These are phyloP conservation scores for Aureobasidium sp. DNA, from an alignment of 2,329 filamentous ascomycete genomes.

Conservation along the genomic window DNA sequence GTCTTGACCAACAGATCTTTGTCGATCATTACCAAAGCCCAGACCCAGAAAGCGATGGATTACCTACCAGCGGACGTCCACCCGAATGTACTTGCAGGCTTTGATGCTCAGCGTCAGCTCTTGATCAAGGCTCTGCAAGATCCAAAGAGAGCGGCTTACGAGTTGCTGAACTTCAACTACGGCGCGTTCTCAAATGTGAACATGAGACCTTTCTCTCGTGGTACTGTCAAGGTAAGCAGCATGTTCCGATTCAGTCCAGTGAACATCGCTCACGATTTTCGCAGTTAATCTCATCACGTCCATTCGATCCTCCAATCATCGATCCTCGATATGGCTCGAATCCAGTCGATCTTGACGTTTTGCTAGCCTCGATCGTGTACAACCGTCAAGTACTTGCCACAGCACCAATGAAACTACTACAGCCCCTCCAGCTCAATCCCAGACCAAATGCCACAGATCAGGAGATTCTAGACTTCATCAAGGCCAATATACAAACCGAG, in stretches of 20 bases:
- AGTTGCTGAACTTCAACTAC: constrained; percentile 24
- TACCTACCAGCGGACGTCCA: constrained; percentile 16
- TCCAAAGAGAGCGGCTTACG: constrained; percentile 19
- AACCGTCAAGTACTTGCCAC: constrained; percentile 22
- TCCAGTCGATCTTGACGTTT: constrained; percentile 28
- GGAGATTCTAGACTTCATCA: constrained; percentile 21
- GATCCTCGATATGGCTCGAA: constrained; percentile 38
- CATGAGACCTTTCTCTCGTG: constrained; percentile 38
- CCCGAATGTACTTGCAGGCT: constrained; percentile 19
- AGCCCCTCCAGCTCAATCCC: constrained; percentile 18
- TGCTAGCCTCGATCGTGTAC: constrained; percentile 22
- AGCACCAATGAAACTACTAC: constrained; percentile 15
- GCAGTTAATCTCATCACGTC: constrained; percentile 29
- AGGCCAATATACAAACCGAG: constrained; percentile 29
- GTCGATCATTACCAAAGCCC: constrained; percentile 14
- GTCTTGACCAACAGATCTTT: constrained; percentile 15
- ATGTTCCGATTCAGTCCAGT: not conserved
- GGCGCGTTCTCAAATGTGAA: constrained; percentile 23
- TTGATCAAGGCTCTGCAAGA: constrained; percentile 18
- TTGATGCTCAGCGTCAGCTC: constrained; percentile 17
- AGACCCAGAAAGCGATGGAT: constrained; percentile 16
- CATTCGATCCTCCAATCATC: constrained; percentile 31
- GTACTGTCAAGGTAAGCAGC: constrained; percentile 23
- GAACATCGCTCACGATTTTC: not conserved
- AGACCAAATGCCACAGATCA: constrained; percentile 21